Evolutionary conservation across 2,329 filamentous ascomycete genomes (phyloP), one percentile per base, ranked within the genome.

Genomic region (Colletotrichum sublineola): DNA sequence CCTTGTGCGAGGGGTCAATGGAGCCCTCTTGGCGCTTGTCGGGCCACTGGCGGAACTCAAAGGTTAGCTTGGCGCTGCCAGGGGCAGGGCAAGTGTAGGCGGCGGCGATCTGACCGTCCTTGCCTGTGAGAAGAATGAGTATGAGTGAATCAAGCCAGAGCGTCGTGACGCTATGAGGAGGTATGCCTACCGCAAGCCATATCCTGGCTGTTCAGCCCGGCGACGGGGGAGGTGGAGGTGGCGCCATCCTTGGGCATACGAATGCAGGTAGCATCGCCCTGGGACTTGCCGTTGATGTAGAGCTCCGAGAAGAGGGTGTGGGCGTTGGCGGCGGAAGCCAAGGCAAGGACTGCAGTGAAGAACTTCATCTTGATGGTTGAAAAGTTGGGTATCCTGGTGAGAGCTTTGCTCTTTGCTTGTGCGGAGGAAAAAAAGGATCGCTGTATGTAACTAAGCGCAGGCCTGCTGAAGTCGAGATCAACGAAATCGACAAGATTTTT

Each of bases 231-330:
- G 6, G 87, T 92, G 62, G 88, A 85, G 0, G 84, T 87, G 8
- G 80, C 79, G 3, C 84, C 81, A 67, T 89, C 82, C 52, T 81
- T 84, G 66, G 88, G 88, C 88, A 92, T 92, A 53, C 93, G 90
- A 63, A 95, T 87, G 77, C 92, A 94, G 36, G 90, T 91, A 40
- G 89, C 92, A 77, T 93, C 90, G 73, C 93, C 93, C 80, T 94
- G 90, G 76, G 88, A 86, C 60, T 86, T 81, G 71, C 87, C 87
- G 76, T 92, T 84, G 75, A 93, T 81, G 75, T 87, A 91, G 61
- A 93, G 82, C 5, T 88, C 92, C 1, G 90, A 91, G 78, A 93
- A 89, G 61, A 89, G 79, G 7, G 90, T 92, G 77, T 93, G 91
- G 53, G 88, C 89, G 60, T 78, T 79, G 31, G 81, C 81, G n/a